Evolutionary conservation across 441 rosid species (phyloP), one percentile per base, ranked within the genome.

Genomic region (Metrosideros polymorpha): DNA sequence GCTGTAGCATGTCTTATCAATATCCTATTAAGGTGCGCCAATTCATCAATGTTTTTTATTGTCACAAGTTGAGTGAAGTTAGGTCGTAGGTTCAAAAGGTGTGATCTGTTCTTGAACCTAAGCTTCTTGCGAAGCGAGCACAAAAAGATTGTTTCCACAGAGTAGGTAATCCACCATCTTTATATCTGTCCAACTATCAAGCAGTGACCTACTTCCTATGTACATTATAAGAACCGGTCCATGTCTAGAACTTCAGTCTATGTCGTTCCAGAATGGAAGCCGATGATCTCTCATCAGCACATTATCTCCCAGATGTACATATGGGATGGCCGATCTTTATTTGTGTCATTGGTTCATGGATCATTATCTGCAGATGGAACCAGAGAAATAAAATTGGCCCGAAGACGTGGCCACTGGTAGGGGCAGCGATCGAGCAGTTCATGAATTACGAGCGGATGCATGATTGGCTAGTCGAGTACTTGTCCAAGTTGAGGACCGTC

Each of bases 391-490:
- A 87, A 83, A 92, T 87, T 85, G 99, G 98, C 51, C 98, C 99
- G 0, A 98, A 92, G 89, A 94, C 98, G 25, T 95, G 99, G 99
- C 99, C 99, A 49, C 85, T 95, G 83, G 91, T 96, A 3, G 99
- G 99, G 85, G 99, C 99, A 82, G 97, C 97, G 10, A 88, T 97
- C 42, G 99, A 98, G 84, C 99, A 96, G 87, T 89, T 98, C 4
- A 42, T 93, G 84, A 97, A 96, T 88, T 96, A 90, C 85, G 96
- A 95, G 59, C 86, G 94, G 61, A 97, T 97, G 99, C 99, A 97
- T 13, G 99, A 97, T 53, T 97, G 99, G 99, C 92, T 97, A 43
- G 96, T 95, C 56, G 89, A 89, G 42, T 96, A 95, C 87, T 86
- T 97, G 35, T 93, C 95, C 2, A 87, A 93, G 82, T 89, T 88